Base-by-base conservation (phyloP, 1,284 basidiomycete species). In the Chiua sp. region DNA sequence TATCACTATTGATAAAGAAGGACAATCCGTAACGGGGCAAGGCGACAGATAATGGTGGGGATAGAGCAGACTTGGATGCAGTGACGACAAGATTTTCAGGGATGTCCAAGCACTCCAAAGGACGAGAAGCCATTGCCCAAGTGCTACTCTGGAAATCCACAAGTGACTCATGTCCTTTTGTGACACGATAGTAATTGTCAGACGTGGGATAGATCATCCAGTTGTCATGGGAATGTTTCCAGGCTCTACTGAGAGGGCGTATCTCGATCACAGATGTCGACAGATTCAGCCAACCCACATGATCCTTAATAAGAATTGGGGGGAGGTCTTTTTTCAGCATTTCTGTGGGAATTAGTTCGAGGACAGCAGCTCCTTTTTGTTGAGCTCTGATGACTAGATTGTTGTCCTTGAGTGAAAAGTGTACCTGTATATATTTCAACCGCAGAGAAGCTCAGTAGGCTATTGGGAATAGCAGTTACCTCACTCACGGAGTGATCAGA, bases 301-400 rank as follows among this genome's bases (percentile, higher is more conserved):
- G 26, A 26, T 26, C 26, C 26, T 26, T 26, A 5, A 26, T 26
- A 5, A 83, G 66, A 4, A 65, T 53, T 0, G 16, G 37, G 0
- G 82, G 82, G 2, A 83, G 62, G 59, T 82, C 82, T 0, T 62
- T 56, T 4, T n/a, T 33, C 11, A 83, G 63, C 13, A 64, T 62
- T 13, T 55, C 47, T 26, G 26, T 73, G 8, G 78, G 78, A 39
- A 82, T 70, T n/a, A 82, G 64, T 53, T 82, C 75, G 20, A 71
- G 3, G 20, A 39, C 3, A 2, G 7, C 7, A 39, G 20, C 15
- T 7, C 18, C 37, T 20, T 15, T 10, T 16, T 20, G 13, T 20
- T 68, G 3, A 69, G 51, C 12, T 68, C 52, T 2, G 53, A 53
- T 1, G 5, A 18, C 48, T 10, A 56, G 39, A 7, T n/a, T 18